These are phyloP conservation scores for Candida maris DNA, from an alignment of 805 yeast genomes.

Conservation along the genomic window DNA sequence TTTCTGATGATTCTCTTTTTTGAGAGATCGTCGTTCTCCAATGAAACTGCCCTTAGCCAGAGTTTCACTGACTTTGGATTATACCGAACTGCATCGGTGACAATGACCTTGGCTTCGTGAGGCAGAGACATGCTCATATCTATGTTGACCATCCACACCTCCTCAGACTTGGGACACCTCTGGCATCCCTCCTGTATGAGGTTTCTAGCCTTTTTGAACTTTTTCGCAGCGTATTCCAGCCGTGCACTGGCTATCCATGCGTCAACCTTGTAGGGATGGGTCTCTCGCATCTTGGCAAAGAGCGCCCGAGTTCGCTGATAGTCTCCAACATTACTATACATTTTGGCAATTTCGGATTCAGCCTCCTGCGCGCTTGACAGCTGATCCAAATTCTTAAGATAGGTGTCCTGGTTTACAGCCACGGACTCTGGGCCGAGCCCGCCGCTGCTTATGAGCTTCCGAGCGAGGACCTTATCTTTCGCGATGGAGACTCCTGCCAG, in stretches of 20 bases:
- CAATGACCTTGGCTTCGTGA: constrained; percentile 50
- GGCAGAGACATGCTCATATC: constrained; percentile 50
- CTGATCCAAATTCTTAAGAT: constrained; percentile 38
- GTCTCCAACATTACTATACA: constrained; percentile 45
- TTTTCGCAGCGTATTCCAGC: constrained; percentile 64
- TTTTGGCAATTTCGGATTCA: constrained; percentile 16
- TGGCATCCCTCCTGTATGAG: constrained; percentile 74
- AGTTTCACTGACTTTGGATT: constrained; percentile 55
- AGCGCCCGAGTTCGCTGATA: constrained; percentile 54
- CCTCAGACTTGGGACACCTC: constrained; percentile 61
- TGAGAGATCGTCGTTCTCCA: constrained; percentile 56
- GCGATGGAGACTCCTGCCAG: constrained; percentile 59
- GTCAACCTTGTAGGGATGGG: constrained; percentile 69
- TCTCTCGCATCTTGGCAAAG: constrained; percentile 61
- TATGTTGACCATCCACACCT: constrained; percentile 79
- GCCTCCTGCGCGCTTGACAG: constrained; percentile 9
- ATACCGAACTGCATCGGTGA: constrained; percentile 59
- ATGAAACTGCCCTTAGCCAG: constrained; percentile 69
- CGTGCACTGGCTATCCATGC: constrained; percentile 88
- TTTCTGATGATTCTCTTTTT: constrained; percentile 61
- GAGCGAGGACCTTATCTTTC: constrained; percentile 53
- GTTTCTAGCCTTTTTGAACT: constrained; percentile 51
- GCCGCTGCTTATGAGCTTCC: constrained; percentile 43
- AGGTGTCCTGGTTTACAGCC: constrained; percentile 35
- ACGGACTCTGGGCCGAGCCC: background rate